Evolutionary conservation across 1,139 yeast species (phyloP).

Genomic region (Saccharomyces hybrid): DNA sequence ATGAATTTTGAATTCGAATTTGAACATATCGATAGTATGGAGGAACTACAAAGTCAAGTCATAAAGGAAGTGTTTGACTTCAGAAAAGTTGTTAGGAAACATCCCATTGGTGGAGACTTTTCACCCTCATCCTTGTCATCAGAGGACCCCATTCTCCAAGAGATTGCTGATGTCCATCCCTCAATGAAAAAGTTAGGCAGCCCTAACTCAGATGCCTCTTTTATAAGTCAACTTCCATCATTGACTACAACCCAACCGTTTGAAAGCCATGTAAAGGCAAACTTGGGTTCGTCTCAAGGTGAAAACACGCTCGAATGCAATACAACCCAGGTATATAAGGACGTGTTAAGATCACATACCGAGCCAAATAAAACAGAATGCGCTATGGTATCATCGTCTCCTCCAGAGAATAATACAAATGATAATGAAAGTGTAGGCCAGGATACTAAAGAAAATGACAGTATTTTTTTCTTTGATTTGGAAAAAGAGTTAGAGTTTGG

Average conservation of each 20-base stretch:
- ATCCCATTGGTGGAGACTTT: neutral
- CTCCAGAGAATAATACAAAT: neutral
- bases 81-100: neutral
- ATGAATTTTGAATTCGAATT: slow-evolving; percentile 79
- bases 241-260: neutral
- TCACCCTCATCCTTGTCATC: neutral
- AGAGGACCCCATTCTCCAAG: neutral
- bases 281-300: neutral
- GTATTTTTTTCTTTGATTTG: neutral
- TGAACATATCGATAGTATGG: slow-evolving; percentile 76
- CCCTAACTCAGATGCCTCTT: neutral
- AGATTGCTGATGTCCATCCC: neutral
- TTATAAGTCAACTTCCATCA: neutral
- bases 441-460: neutral
- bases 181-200: neutral
- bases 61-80: neutral
- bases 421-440: neutral
- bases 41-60: slow-evolving; percentile 25
- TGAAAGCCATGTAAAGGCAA: neutral
- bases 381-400: neutral
- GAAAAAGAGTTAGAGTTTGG: neutral
- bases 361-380: neutral
- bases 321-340: neutral
- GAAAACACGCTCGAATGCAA: neutral
- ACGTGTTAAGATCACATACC: neutral